A percentile compares a stretch with the other conserved stretches of the same genome.
phyloP scores from a whole-genome alignment of 2,329 filamentous ascomycete genomes.

The Talaromyces sp. region DNA sequence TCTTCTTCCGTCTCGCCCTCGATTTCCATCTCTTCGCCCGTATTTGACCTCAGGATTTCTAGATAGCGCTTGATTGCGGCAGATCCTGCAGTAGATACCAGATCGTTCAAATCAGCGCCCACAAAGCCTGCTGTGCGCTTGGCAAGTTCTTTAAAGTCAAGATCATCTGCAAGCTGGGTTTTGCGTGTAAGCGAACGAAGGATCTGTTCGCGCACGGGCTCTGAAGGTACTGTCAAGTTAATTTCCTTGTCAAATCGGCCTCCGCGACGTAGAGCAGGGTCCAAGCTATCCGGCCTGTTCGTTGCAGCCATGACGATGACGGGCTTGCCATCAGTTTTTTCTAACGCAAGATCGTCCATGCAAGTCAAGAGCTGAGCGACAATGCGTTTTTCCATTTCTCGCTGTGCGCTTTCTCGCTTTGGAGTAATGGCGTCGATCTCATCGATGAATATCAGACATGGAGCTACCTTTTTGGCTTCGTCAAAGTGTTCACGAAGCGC shows the following conservation, averaged over 20 bases:
- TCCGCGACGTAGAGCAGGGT: conserved; percentile 67
- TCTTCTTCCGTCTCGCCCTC: conserved; percentile 33
- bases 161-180: conserved; percentile 58
- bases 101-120: conserved; percentile 75
- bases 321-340: conserved; percentile 66
- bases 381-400: conserved; percentile 85
- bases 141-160: conserved; percentile 70
- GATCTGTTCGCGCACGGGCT: conserved; percentile 71
- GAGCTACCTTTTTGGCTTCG: conserved; percentile 77
- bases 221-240: conserved; percentile 80
- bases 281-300: conserved; percentile 78
- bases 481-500: conserved; percentile 81
- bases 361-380: conserved; percentile 77
- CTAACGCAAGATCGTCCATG: conserved; percentile 73
- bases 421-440: conserved; percentile 88
- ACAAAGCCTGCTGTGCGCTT: conserved; percentile 89
- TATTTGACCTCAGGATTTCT: conserved; percentile 45
- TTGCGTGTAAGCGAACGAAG: conserved; percentile 66
- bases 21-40: conserved; percentile 48
- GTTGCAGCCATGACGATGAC: conserved; percentile 90
- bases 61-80: conserved; percentile 59
- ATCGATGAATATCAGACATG: conserved; percentile 86
- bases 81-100: conserved; percentile 60
- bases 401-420: conserved; percentile 74
- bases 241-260: conserved; percentile 80